Conservation (phyloP, 148 eudicot genomes). For the Rhododendron kiyosumense region DNA sequence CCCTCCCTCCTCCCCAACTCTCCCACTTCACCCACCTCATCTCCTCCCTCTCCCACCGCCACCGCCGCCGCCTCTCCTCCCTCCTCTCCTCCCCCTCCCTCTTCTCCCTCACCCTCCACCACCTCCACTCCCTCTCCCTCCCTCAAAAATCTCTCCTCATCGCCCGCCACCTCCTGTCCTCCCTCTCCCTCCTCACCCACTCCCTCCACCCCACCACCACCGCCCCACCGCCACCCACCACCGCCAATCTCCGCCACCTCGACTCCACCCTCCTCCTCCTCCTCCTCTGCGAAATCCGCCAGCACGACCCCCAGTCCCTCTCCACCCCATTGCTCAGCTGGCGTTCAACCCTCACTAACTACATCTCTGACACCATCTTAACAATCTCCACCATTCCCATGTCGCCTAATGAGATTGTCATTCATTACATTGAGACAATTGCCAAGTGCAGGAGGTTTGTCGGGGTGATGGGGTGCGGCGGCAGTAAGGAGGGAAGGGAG, state of each 20-base stretch:
- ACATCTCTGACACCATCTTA: slow-evolving; percentile 31
- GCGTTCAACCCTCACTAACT: slow-evolving; percentile 17
- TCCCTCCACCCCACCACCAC: slow-evolving; percentile 16
- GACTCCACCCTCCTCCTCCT: slow-evolving; percentile 48
- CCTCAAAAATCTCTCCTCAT: slow-evolving; percentile 52
- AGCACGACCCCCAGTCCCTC: slow-evolving; percentile 21
- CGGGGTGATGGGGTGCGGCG: slow-evolving; percentile 23
- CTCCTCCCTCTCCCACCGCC: slow-evolving; percentile 40
- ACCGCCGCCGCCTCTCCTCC: slow-evolving; percentile 38
- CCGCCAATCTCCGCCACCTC: slow-evolving; percentile 36
- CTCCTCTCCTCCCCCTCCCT: slow-evolving; percentile 47
- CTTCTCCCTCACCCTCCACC: slow-evolving; percentile 45
- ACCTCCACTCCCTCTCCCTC: slow-evolving; percentile 57
- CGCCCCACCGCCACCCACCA: not conserved
- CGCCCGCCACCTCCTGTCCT: slow-evolving; percentile 50
- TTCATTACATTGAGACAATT: slow-evolving; percentile 39
- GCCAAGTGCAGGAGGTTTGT: slow-evolving; percentile 50
- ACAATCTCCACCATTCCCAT: slow-evolving; percentile 23
- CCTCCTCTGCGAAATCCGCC: slow-evolving; percentile 44
- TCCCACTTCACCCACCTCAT: slow-evolving; percentile 31
- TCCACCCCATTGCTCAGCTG: slow-evolving; percentile 17
- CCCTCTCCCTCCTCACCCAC: slow-evolving; percentile 38
- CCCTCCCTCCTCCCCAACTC: slow-evolving; percentile 43
- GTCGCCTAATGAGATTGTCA: slow-evolving; percentile 27
- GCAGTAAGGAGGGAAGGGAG: slow-evolving; percentile 30